Evolutionary conservation across 495 filamentous ascomycete genomes (phyloP).

Genomic region (Letharia columbiana): DNA sequence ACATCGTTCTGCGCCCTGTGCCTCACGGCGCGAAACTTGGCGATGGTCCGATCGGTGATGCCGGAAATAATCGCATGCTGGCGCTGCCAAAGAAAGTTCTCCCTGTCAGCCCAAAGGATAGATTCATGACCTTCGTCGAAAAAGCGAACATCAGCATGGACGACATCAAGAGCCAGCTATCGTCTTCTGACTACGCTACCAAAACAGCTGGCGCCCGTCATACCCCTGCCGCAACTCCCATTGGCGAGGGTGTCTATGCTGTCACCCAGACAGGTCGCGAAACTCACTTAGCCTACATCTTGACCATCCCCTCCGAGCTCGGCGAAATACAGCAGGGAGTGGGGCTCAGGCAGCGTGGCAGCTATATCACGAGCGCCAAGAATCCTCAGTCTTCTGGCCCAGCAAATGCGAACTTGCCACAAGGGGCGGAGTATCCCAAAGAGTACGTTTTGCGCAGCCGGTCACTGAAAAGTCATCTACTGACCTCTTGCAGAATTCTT

Average conservation of each 20-base stretch:
- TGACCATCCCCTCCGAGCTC: slow-evolving; percentile 66
- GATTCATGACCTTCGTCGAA: slow-evolving; percentile 80
- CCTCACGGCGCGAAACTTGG: slow-evolving; percentile 59
- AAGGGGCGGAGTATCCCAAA: slow-evolving; percentile 63
- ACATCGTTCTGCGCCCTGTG: slow-evolving; percentile 73
- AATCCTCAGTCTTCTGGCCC: slow-evolving; percentile 68
- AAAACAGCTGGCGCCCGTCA: slow-evolving; percentile 67
- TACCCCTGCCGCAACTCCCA: slow-evolving; percentile 59
- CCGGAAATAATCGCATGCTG: slow-evolving; percentile 59
- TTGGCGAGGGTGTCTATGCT: slow-evolving; percentile 82
- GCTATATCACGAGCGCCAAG: slow-evolving; percentile 70
- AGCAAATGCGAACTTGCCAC: slow-evolving; percentile 50
- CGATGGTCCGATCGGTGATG: slow-evolving; percentile 52
- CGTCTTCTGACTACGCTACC: slow-evolving; percentile 61
- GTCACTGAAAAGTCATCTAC: slow-evolving; percentile 4
- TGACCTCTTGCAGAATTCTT: slow-evolving; percentile 39
- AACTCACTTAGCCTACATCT: slow-evolving; percentile 71
- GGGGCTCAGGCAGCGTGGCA: slow-evolving; percentile 62
- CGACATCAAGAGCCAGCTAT: slow-evolving; percentile 66
- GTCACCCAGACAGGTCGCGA: slow-evolving; percentile 62
- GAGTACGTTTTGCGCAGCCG: slow-evolving; percentile 43
- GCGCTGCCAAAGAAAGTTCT: slow-evolving; percentile 82
- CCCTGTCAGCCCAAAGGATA: slow-evolving; percentile 60
- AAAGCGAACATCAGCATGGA: slow-evolving; percentile 58
- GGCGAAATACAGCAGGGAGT: slow-evolving; percentile 70